Base-by-base conservation (phyloP, 495 filamentous ascomycete genomes). In the Penicillium canescens region DNA sequence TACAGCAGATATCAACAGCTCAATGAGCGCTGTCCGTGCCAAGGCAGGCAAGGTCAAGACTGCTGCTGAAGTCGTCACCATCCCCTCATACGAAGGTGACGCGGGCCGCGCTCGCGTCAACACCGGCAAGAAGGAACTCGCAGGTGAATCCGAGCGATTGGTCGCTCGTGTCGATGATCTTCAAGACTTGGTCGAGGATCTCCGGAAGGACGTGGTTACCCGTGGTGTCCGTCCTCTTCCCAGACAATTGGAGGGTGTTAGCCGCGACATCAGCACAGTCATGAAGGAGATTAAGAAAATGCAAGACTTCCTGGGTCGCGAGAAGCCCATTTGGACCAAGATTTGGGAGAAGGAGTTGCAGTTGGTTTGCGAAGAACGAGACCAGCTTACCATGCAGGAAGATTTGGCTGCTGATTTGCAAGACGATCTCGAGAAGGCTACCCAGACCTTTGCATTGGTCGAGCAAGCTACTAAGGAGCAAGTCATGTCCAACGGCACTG, bases 341-440 rank as follows among this genome's bases (percentile, higher is more conserved):
- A 94, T 98, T 54, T 98, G 95, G 94, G 92, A 97, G 80, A 89
- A 91, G 71, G 92, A 98, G 62, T 77, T 99, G 42, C 86, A 96
- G 69, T 80, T 91, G 42, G 94, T 99, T 12, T 98, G 92, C 73
- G 90, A 92, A 57, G 95, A 96, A 56, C 86, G 92, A 61, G 93
- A 98, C 63, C 85, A 96, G 62, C 81, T 98, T 47, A 94, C 90
- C 14, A 86, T 96, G 76, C 90, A 95, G 71, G 94, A 99, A 70
- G 94, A 96, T 38, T 81, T 98, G 20, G 88, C 89, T 51, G 84
- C 91, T 9, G 94, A 99, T 74, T 71, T 99, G 42, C 84, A 95
- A 56, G 92, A 96, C 55, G 94, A 99, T 72, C 76, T 99, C 31
- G 94, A 96, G 65, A 96, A 97, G 68, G 91, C 92, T 13, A 82